A percentile compares a stretch with the other conserved stretches of the same genome.
Conservation (phyloP, 108 stramenopile genomes). For the Chaetoceros tenuissimus region DNA sequence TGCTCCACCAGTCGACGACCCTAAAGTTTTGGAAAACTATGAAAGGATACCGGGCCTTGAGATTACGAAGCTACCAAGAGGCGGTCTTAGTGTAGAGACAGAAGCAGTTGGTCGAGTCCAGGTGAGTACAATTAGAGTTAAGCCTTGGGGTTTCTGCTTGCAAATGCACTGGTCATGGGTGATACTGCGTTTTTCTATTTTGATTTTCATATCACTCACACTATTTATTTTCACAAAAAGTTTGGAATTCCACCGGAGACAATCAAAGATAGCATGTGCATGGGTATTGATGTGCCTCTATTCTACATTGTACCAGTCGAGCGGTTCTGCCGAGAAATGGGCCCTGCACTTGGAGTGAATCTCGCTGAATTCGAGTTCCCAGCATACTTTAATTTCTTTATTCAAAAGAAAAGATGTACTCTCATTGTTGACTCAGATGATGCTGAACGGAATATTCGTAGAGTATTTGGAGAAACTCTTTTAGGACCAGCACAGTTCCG, state of each 20-base stretch:
- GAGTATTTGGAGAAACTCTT: constrained; percentile 79
- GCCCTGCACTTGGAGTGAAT: constrained; percentile 85
- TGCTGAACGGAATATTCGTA: constrained; percentile 71
- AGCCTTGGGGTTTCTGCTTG: not conserved
- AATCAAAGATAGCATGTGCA: constrained; percentile 89
- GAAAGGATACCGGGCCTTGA: constrained; percentile 55
- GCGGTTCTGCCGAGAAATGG: constrained; percentile 85
- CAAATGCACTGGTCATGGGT: not conserved
- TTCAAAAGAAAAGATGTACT: constrained; percentile 73
- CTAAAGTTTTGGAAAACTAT: constrained; percentile 32
- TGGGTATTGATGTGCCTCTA: constrained; percentile 74
- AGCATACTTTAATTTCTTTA: constrained; percentile 93
- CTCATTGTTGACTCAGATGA: constrained; percentile 77
- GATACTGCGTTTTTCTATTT: not conserved
- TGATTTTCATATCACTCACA: not conserved
- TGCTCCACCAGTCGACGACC: constrained; percentile 13
- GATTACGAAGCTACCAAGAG: constrained; percentile 65
- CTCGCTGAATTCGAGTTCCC: constrained; percentile 96
- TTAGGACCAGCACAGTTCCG: constrained; percentile 75
- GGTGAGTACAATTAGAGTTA: constrained; percentile 22
- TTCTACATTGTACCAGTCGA: constrained; percentile 91
- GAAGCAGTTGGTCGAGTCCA: constrained; percentile 71
- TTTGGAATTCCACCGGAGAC: constrained; percentile 95
- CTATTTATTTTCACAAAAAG: constrained; percentile 10
- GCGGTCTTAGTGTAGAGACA: constrained; percentile 73